Conservation (phyloP, 2,329 filamentous ascomycete species). For the Exophiala sp. region DNA sequence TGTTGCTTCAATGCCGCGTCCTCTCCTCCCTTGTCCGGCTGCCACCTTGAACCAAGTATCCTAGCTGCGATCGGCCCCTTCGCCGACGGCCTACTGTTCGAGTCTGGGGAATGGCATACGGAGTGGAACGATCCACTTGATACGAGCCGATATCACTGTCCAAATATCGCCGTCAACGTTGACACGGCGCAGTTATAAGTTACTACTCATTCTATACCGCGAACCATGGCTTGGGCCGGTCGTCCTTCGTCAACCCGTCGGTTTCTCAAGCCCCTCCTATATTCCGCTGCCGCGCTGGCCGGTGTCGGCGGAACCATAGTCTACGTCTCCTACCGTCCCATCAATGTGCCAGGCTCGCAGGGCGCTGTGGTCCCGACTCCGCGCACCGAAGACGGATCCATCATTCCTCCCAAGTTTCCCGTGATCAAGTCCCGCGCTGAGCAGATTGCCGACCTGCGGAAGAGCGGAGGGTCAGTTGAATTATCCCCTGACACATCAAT, state of each 20-base stretch:
- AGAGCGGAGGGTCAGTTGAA: constrained; percentile 36
- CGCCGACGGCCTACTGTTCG: background rate
- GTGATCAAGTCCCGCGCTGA: constrained; percentile 46
- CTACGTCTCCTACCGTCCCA: constrained; percentile 58
- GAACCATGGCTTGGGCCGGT: constrained; percentile 16
- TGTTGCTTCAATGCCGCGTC: background rate
- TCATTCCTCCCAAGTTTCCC: constrained; percentile 50
- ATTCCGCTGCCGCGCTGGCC: constrained; percentile 51
- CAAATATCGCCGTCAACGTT: too few relatives aligned
- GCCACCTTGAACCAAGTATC: background rate
- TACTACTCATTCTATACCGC: background rate
- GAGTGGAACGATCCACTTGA: constrained; percentile 1
- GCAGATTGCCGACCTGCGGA: constrained; percentile 48
- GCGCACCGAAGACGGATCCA: constrained; percentile 53
- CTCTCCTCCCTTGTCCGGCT: background rate
- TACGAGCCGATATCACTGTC: background rate
- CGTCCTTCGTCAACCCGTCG: constrained; percentile 33
- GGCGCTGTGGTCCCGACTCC: constrained; percentile 58
- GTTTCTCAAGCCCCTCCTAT: constrained; percentile 53
- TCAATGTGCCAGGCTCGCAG: constrained; percentile 59
- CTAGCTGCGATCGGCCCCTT: background rate
- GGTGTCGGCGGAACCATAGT: constrained; percentile 50
- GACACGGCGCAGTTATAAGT: too few relatives aligned
- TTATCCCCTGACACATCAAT: constrained; percentile 27
- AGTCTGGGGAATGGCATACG: constrained; percentile 4